Evolutionary conservation across 1,284 basidiomycete species (phyloP).

Genomic region (Blastosporella zonata): DNA sequence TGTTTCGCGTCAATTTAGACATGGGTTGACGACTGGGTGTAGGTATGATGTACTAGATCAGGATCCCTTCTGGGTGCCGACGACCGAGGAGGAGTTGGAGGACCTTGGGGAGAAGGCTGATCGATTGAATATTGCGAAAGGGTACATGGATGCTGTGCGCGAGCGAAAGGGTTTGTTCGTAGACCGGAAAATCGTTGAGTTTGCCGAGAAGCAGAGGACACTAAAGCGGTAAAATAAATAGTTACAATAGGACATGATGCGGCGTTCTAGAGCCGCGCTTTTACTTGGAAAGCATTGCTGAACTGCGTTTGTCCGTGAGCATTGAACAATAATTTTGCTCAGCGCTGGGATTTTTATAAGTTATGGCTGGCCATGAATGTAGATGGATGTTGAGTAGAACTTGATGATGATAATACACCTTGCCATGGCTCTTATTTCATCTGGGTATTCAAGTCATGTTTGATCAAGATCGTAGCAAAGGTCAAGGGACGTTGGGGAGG

Average conservation of each 20-base stretch:
- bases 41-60: conserved; percentile 87
- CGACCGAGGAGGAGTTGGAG: conserved; percentile 96
- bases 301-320: too few relatives aligned
- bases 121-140: conserved; percentile 89
- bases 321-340: too few relatives aligned
- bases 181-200: conserved; percentile 88
- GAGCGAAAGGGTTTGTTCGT: conserved; percentile 95
- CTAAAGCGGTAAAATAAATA: conserved; percentile 65
- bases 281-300: not conserved
- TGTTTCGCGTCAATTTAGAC: not conserved
- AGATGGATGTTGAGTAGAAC: too few relatives aligned
- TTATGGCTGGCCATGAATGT: too few relatives aligned
- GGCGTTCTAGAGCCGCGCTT: not conserved
- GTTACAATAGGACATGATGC: not conserved
- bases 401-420: too few relatives aligned
- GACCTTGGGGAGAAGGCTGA: conserved; percentile 97
- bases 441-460: not conserved
- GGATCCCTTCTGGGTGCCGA: conserved; percentile 99
- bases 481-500: not conserved
- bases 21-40: conserved; percentile 11
- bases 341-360: too few relatives aligned
- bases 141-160: conserved; percentile 90
- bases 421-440: too few relatives aligned
- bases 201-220: conserved; percentile 96
- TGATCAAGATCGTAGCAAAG: not conserved